These are phyloP conservation scores for Annulohypoxylon maeteangense DNA, from an alignment of 495 filamentous ascomycete species.

Conservation along the genomic window DNA sequence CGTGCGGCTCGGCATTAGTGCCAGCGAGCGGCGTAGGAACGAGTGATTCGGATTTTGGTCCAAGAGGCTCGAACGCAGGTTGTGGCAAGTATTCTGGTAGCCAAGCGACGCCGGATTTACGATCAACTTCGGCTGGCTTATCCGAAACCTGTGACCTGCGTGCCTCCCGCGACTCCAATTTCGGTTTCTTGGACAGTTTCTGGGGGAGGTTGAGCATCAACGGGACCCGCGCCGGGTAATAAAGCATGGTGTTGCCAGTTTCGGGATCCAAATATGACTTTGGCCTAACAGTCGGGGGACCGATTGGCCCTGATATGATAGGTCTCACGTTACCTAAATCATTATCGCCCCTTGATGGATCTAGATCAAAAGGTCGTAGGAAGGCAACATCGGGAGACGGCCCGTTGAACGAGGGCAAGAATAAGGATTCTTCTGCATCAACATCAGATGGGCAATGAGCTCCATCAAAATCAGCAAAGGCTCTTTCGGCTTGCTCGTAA, in stretches of 20 bases:
- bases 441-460: slow-evolving; percentile 75
- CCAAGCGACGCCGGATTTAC: slow-evolving; percentile 52
- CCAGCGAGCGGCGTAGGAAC: slow-evolving; percentile 4
- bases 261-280: slow-evolving; percentile 71
- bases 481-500: slow-evolving; percentile 70
- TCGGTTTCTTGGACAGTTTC: slow-evolving; percentile 79
- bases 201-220: slow-evolving; percentile 93
- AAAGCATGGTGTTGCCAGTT: slow-evolving; percentile 82
- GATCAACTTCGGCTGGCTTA: slow-evolving; percentile 52
- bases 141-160: slow-evolving; percentile 73
- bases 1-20: slow-evolving; percentile 11
- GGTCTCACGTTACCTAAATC: slow-evolving; percentile 29
- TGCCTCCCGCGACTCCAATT: slow-evolving; percentile 67
- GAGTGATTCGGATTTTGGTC: slow-evolving; percentile 20
- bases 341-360: slow-evolving; percentile 23
- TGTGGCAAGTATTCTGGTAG: slow-evolving; percentile 56
- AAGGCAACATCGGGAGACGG: slow-evolving; percentile 31
- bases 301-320: slow-evolving; percentile 35
- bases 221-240: slow-evolving; percentile 94
- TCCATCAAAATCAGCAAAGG: slow-evolving; percentile 95
- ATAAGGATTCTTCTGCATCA: slow-evolving; percentile 47
- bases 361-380: slow-evolving; percentile 35
- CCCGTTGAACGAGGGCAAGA: slow-evolving; percentile 41
- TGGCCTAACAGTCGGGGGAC: slow-evolving; percentile 57
- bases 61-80: slow-evolving; percentile 48